These are phyloP conservation scores for Garcia nutans DNA, from an alignment of 345 rosid species.

Conservation along the genomic window DNA sequence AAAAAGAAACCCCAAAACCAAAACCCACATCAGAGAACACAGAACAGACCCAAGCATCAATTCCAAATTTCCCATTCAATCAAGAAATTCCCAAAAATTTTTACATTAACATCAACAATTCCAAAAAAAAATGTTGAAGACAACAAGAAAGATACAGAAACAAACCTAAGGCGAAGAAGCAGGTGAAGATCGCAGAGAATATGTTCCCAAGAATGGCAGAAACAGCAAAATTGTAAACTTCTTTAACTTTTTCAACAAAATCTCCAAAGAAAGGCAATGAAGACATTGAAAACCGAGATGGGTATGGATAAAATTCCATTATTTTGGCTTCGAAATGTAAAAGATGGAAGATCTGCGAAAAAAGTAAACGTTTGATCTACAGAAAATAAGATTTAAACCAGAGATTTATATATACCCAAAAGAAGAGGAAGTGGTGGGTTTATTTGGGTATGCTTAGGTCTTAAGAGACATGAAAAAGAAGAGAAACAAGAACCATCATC, in stretches of 20 bases:
- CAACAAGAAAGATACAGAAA: neutral
- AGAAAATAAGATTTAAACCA: conserved; percentile 21
- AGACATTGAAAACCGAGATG: conserved; percentile 48
- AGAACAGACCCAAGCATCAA: conserved; percentile 22
- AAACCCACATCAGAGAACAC: conserved; percentile 10
- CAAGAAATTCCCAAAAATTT: neutral
- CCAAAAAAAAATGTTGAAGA: conserved; percentile 1
- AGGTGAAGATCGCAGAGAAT: conserved; percentile 90
- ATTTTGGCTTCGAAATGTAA: neutral
- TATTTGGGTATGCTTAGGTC: conserved; percentile 33
- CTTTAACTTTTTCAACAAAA: conserved; percentile 58
- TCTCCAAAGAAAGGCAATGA: conserved; percentile 43
- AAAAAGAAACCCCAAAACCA: conserved; percentile 2
- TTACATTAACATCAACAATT: neutral
- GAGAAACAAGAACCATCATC: conserved; percentile 17
- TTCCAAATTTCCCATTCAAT: conserved; percentile 1
- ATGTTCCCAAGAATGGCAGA: conserved; percentile 79
- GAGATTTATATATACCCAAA: conserved; percentile 16
- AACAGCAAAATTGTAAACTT: conserved; percentile 61
- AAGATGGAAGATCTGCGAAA: neutral
- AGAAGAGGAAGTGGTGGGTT: conserved; percentile 6
- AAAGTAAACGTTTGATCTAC: conserved; percentile 20
- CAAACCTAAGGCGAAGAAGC: conserved; percentile 95
- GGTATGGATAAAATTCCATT: conserved; percentile 67
- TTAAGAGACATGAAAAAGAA: conserved; percentile 46